Base-by-base conservation (phyloP, 768 basidiomycete genomes). In the Lactarius akahatsu region DNA sequence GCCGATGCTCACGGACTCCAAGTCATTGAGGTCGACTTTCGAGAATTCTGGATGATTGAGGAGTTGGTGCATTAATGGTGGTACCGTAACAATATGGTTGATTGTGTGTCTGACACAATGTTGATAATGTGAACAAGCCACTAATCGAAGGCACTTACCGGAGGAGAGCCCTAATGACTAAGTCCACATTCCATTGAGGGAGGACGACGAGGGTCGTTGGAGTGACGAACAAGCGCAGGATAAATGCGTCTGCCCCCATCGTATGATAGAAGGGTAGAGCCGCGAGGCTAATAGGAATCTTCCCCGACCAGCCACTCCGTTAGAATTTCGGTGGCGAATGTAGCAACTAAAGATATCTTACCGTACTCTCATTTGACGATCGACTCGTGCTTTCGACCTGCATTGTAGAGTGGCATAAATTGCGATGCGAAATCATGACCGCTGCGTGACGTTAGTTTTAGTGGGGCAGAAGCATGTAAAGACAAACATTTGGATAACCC, bases 391-490 rank as follows among this genome's bases (percentile, higher is more conserved):
- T 75, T 0, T 77, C 85, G 1, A 34, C 30, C 28, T 68, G 63
- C 54, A 59, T 52, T 5, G 61, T 61, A 0, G 85, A 6, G 0
- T 83, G 80, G 63, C 74, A 79, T 26, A 82, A 75, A 16, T 90
- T 89, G 57, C 83, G 84, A 69, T 90, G 89, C 0, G 88, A 84
- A 32, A 89, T 83, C 87, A 86, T 87, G 26, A 90, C 85, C 10
- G 84, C 88, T 90, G 56, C 40, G 28, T n/a, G 36, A 10, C 1
- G 18, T 50, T 36, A 50, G 36, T 41, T 38, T 34, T 59, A 18
- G 43, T 54, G 16, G 34, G 20, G 16, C 40, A 30, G 28, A 23
- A 45, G 30, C 45, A 54, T 38, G 23, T 18, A 8, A 40, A 40
- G 32, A 57, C 63, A 5, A 40, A 85, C 89, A 87, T 82, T 91